These are phyloP conservation scores for Hydrangea macrophylla DNA, from an alignment of 148 eudicot species.

Conservation along the genomic window DNA sequence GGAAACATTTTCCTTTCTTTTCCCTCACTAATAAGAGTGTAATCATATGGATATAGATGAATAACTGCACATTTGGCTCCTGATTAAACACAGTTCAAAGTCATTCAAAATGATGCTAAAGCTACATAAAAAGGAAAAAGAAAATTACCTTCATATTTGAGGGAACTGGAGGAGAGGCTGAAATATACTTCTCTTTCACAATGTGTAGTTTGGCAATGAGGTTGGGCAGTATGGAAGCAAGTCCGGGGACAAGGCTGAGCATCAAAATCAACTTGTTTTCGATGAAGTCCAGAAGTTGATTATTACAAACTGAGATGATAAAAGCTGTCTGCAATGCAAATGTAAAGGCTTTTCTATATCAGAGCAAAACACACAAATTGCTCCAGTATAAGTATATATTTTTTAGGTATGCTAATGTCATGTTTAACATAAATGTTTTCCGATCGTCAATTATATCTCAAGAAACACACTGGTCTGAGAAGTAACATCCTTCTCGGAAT, in stretches of 20 bases:
- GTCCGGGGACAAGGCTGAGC: constrained; percentile 61
- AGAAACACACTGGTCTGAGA: background rate
- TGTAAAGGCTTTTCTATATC: background rate
- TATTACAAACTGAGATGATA: constrained; percentile 77
- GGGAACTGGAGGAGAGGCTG: constrained; percentile 50
- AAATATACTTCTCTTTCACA: constrained; percentile 51
- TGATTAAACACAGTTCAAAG: background rate
- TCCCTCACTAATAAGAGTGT: too few species aligned
- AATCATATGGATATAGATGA: too few species aligned
- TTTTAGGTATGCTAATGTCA: background rate
- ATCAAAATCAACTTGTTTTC: constrained; percentile 76
- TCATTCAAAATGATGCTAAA: background rate
- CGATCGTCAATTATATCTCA: background rate
- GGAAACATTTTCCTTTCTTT: too few species aligned
- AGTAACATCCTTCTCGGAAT: background rate
- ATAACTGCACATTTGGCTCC: background rate
- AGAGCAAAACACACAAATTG: background rate
- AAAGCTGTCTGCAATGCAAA: constrained; percentile 58
- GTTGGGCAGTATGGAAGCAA: constrained; percentile 49
- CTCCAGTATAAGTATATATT: background rate
- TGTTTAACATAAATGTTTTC: background rate
- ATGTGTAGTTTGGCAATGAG: constrained; percentile 58
- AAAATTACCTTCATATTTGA: constrained; percentile 48
- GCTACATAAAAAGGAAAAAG: background rate
- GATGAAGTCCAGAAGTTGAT: constrained; percentile 76